phyloP scores from a whole-genome alignment of 352 stramenopile genomes.

The Phytophthora hibernalis region DNA sequence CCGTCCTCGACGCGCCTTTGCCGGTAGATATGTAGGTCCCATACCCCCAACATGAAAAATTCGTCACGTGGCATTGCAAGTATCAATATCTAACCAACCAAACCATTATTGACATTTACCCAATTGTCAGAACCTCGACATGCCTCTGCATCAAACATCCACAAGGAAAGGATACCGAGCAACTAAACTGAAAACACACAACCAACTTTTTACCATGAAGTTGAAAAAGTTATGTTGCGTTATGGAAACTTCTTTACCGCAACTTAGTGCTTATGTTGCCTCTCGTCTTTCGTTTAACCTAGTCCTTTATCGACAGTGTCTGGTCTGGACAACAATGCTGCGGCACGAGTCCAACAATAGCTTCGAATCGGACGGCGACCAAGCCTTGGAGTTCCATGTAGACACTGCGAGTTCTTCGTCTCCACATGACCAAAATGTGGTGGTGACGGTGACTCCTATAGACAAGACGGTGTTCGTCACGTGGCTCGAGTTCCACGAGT shows the following conservation, averaged over 20 bases:
- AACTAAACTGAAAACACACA: too few species aligned
- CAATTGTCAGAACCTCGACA: slow-evolving; percentile 14
- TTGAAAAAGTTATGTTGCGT: too few species aligned
- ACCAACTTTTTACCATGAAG: too few species aligned
- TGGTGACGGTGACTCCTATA: slow-evolving; percentile 19
- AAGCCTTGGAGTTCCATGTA: not conserved
- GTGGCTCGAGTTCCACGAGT: slow-evolving; percentile 42
- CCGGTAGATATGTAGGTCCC: slow-evolving; percentile 8
- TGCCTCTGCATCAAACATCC: slow-evolving; percentile 15
- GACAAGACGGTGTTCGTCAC: slow-evolving; percentile 31
- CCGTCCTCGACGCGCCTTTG: slow-evolving; percentile 23
- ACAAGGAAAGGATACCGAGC: too few species aligned
- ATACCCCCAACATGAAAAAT: slow-evolving; percentile 24
- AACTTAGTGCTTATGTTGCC: too few species aligned
- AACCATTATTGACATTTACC: not conserved
- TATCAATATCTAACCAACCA: too few species aligned
- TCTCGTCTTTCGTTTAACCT: too few species aligned
- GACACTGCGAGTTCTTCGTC: not conserved
- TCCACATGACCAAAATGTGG: slow-evolving; percentile 13
- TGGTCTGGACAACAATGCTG: slow-evolving; percentile 28
- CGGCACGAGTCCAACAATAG: not conserved
- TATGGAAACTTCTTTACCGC: too few species aligned
- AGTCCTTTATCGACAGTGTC: slow-evolving; percentile 25
- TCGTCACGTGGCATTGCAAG: slow-evolving; percentile 5
- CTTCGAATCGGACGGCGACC: slow-evolving; percentile 12